These are phyloP conservation scores for Phialophora macrospora DNA, from an alignment of 2,329 filamentous ascomycete genomes.

Conservation along the genomic window DNA sequence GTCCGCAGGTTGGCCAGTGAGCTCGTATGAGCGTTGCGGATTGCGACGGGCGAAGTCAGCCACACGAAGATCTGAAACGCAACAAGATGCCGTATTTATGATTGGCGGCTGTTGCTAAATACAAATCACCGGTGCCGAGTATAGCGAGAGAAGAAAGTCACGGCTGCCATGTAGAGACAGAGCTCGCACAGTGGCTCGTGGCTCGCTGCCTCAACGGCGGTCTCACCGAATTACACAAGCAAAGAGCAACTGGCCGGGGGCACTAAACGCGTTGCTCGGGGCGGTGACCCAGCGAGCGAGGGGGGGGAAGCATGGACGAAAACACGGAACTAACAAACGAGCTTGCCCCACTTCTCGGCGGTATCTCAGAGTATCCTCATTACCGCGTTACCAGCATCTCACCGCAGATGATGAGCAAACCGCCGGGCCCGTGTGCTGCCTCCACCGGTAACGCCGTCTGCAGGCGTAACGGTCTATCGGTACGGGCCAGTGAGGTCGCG, in stretches of 20 bases:
- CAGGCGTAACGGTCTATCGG: conserved; percentile 28
- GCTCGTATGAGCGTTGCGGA: neutral
- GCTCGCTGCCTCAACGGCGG: neutral
- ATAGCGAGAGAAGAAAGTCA: neutral
- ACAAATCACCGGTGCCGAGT: neutral
- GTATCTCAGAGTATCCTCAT: neutral
- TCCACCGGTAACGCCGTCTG: conserved; percentile 29
- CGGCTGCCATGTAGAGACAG: neutral
- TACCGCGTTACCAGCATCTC: conserved; percentile 21
- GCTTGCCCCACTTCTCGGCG: conserved; percentile 6
- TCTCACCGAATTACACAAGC: neutral
- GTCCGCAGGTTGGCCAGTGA: neutral
- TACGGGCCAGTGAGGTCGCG: conserved; percentile 10
- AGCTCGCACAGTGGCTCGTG: neutral
- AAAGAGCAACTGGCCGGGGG: too few relatives aligned
- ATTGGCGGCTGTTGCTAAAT: conserved; percentile 4
- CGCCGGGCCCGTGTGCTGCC: conserved; percentile 1
- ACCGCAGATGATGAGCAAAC: conserved; percentile 26
- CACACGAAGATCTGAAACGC: conserved; percentile 8
- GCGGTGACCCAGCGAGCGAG: conserved; percentile 9
- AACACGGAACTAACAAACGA: conserved; percentile 19
- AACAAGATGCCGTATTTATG: neutral
- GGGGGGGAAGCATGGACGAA: neutral
- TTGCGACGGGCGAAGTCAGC: conserved; percentile 1
- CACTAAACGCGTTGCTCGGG: conserved; percentile 4